These are phyloP conservation scores for Luzula sylvatica DNA, from an alignment of 176 grass and related monocot species.

Conservation along the genomic window DNA sequence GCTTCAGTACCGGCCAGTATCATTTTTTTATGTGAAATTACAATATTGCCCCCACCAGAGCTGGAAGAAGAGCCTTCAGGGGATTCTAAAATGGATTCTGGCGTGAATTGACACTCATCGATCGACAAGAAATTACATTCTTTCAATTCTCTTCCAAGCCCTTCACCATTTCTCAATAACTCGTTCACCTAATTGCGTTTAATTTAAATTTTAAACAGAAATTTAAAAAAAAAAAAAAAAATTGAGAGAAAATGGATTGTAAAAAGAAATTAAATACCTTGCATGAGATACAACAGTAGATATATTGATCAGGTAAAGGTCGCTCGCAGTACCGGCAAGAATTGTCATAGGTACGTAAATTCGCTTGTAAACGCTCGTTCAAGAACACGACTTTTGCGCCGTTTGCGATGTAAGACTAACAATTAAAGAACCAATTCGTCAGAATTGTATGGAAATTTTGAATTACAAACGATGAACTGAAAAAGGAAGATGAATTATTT, in stretches of 20 bases:
- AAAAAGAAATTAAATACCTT: slow-evolving; percentile 21
- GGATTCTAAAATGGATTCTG: slow-evolving; percentile 29
- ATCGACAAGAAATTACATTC: slow-evolving; percentile 37
- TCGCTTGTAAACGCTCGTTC: slow-evolving; percentile 29
- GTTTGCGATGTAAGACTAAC: slow-evolving; percentile 38
- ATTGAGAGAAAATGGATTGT: not conserved
- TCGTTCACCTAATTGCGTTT: slow-evolving; percentile 25
- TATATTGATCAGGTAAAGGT: slow-evolving; percentile 28
- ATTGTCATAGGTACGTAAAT: slow-evolving; percentile 25
- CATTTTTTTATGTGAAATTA: not conserved
- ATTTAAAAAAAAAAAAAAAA: not conserved
- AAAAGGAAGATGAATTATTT: not conserved
- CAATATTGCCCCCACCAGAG: slow-evolving; percentile 4
- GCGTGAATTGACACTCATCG: slow-evolving; percentile 29
- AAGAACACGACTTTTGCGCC: slow-evolving; percentile 39
- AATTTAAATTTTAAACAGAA: not conserved
- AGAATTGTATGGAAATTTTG: not conserved
- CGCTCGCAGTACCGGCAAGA: slow-evolving; percentile 32
- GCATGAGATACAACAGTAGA: slow-evolving; percentile 39
- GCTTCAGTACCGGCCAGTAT: not conserved
- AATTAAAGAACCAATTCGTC: slow-evolving; percentile 1
- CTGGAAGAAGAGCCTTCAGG: slow-evolving; percentile 16
- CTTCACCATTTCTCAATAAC: slow-evolving; percentile 16
- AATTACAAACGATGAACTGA: not conserved
- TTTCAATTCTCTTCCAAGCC: slow-evolving; percentile 25